A percentile compares a stretch with the other conserved stretches of the same genome.
Evolutionary conservation across 2,329 filamentous ascomycete genomes (phyloP).

Genomic region (Cercospora beticola): DNA sequence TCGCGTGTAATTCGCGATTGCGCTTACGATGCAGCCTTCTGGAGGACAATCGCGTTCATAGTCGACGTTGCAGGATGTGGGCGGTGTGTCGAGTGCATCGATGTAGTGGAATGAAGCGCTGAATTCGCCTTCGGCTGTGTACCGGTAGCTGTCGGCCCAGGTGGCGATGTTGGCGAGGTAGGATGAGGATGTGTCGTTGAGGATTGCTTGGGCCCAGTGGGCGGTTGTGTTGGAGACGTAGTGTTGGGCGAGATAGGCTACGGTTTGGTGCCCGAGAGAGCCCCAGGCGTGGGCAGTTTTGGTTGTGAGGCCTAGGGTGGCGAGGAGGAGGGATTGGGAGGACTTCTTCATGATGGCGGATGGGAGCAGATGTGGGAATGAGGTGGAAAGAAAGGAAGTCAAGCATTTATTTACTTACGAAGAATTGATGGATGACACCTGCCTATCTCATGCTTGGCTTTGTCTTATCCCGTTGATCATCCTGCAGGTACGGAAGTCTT

Average conservation of each 20-base stretch:
- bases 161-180: constrained; percentile 55
- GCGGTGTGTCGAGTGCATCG: constrained; percentile 51
- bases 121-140: constrained; percentile 50
- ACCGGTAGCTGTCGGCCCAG: constrained; percentile 56
- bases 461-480: constrained; percentile 15
- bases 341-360: background rate
- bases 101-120: constrained; percentile 53
- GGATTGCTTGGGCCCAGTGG: constrained; percentile 46
- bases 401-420: constrained; percentile 10
- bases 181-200: constrained; percentile 45
- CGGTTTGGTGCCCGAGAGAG: constrained; percentile 53
- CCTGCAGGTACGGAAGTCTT: constrained; percentile 14
- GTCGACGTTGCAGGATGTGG: constrained; percentile 49
- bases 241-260: constrained; percentile 55
- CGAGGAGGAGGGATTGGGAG: background rate
- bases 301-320: background rate
- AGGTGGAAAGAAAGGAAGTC: background rate
- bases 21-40: constrained; percentile 53
- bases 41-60: constrained; percentile 53
- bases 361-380: background rate
- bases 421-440: constrained; percentile 5
- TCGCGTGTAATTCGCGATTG: constrained; percentile 54
- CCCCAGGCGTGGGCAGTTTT: constrained; percentile 48
- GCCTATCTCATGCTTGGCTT: constrained; percentile 16
- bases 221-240: constrained; percentile 47